Percentiles rank a stretch among this genome's conserved stretches.
phyloP scores from a whole-genome alignment of 345 rosid genomes.

The Populus davidiana region DNA sequence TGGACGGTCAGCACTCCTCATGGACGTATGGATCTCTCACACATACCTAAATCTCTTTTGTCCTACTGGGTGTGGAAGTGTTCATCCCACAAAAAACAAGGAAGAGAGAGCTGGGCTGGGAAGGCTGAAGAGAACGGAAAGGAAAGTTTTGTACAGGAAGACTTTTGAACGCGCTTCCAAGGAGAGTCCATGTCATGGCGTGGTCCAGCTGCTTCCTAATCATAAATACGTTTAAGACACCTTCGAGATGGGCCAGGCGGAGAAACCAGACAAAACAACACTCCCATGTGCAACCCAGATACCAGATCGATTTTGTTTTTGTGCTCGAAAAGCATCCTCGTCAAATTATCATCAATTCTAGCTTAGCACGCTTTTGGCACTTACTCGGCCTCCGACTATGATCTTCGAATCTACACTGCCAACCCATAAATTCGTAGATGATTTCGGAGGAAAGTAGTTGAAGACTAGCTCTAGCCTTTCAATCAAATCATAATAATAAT shows the following conservation, averaged over 20 bases:
- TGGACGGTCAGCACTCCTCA: too few species aligned
- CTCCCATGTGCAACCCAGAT: conserved; percentile 27
- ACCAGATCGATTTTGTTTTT: neutral
- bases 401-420: neutral
- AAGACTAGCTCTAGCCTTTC: too few species aligned
- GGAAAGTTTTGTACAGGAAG: too few species aligned
- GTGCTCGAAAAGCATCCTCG: neutral
- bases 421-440: neutral
- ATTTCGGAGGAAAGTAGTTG: neutral
- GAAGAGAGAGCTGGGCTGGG: too few species aligned
- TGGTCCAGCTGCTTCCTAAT: conserved; percentile 35
- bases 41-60: neutral
- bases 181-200: conserved; percentile 7
- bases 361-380: neutral
- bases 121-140: neutral
- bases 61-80: neutral
- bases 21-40: neutral
- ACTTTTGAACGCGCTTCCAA: neutral
- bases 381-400: neutral
- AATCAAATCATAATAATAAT: too few species aligned
- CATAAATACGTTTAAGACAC: conserved; percentile 13
- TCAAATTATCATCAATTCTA: neutral
- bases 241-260: conserved; percentile 6
- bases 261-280: conserved; percentile 5
- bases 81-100: too few species aligned